Evolutionary conservation across 768 basidiomycete genomes (phyloP).

Genomic region (Tricholoma matsutake): DNA sequence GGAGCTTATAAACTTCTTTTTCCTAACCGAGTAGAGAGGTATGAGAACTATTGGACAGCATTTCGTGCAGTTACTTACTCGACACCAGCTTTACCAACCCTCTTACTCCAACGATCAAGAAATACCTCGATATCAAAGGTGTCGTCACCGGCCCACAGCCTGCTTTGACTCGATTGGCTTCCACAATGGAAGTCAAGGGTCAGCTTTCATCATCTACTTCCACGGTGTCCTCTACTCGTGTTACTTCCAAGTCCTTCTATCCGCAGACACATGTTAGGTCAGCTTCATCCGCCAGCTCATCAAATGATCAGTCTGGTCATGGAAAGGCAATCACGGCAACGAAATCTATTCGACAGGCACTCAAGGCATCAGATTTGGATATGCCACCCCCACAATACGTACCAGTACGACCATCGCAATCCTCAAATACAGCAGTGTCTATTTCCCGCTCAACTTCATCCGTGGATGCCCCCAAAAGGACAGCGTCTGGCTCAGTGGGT

Average conservation of each 20-base stretch:
- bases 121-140: slow-evolving; percentile 60
- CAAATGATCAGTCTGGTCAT: slow-evolving; percentile 5
- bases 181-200: slow-evolving; percentile 12
- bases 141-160: slow-evolving; percentile 14
- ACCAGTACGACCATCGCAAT: slow-evolving; percentile 24
- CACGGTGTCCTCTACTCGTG: slow-evolving; percentile 20
- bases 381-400: slow-evolving; percentile 27
- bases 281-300: slow-evolving; percentile 24
- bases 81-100: slow-evolving; percentile 63
- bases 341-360: slow-evolving; percentile 20
- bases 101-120: slow-evolving; percentile 71
- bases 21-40: slow-evolving; percentile 69
- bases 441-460: slow-evolving; percentile 15
- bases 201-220: slow-evolving; percentile 22
- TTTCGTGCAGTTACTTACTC: slow-evolving; percentile 3
- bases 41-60: slow-evolving; percentile 4
- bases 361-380: slow-evolving; percentile 4
- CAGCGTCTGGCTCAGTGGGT: slow-evolving; percentile 2
- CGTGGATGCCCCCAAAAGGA: slow-evolving; percentile 9
- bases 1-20: slow-evolving; percentile 72
- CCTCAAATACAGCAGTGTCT: slow-evolving; percentile 7
- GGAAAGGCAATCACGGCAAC: slow-evolving; percentile 7
- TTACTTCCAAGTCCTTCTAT: slow-evolving; percentile 5
- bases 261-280: slow-evolving; percentile 19
- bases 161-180: slow-evolving; percentile 9